phyloP scores from a whole-genome alignment of 148 eudicot genomes.

The Arbutus unedo region DNA sequence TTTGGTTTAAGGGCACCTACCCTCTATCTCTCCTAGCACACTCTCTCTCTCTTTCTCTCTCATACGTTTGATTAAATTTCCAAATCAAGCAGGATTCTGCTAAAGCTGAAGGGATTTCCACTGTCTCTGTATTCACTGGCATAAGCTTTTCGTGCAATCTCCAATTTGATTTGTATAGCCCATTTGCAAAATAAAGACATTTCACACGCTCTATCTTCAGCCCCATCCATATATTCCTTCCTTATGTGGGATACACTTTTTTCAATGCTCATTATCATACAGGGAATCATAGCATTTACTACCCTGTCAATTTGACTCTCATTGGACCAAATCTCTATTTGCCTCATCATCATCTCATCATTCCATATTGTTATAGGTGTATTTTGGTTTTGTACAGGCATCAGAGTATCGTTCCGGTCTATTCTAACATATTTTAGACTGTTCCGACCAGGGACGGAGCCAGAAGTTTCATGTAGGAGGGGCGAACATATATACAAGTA shows the following conservation, averaged over 20 bases:
- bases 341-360: not conserved
- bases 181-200: not conserved
- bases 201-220: slow-evolving; percentile 13
- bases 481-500: too few relatives aligned
- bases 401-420: too few relatives aligned
- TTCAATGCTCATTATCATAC: not conserved
- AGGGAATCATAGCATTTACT: not conserved
- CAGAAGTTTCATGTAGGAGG: too few relatives aligned
- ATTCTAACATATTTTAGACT: too few relatives aligned
- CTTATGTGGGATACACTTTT: not conserved
- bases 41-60: too few relatives aligned
- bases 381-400: too few relatives aligned
- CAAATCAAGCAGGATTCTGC: slow-evolving; percentile 9
- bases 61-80: too few relatives aligned
- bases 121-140: not conserved
- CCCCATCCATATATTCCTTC: not conserved
- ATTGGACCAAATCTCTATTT: slow-evolving; percentile 9
- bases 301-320: not conserved
- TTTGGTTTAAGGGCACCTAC: not conserved
- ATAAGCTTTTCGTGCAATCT: not conserved
- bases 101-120: not conserved
- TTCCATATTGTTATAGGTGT: not conserved
- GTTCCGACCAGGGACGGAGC: too few relatives aligned
- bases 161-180: not conserved
- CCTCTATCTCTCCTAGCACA: not conserved